These are phyloP conservation scores for Cenchrus purpureus DNA, from an alignment of 176 grass and related monocot genomes.

Conservation along the genomic window DNA sequence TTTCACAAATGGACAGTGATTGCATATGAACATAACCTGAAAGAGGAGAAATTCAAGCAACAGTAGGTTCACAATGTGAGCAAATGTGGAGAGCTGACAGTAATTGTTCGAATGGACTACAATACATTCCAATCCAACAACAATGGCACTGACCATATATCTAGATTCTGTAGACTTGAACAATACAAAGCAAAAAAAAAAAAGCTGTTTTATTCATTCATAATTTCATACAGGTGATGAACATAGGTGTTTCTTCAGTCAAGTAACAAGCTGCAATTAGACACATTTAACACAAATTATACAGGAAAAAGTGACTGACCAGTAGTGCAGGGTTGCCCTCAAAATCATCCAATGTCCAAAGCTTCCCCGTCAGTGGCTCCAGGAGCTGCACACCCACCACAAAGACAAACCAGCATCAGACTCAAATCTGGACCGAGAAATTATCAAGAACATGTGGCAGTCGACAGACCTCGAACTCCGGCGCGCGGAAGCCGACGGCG, in stretches of 20 bases:
- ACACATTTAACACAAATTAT: neutral
- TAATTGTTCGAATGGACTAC: neutral
- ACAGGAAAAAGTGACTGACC: slow-evolving; percentile 38
- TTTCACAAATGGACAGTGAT: slow-evolving; percentile 93
- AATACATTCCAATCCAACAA: neutral
- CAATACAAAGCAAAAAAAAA: neutral
- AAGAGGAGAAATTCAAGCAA: neutral
- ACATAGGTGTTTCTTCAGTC: neutral
- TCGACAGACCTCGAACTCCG: neutral
- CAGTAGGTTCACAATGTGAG: neutral
- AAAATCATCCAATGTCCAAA: slow-evolving; percentile 87
- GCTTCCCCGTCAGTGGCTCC: slow-evolving; percentile 75
- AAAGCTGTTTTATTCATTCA: neutral
- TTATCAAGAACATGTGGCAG: neutral
- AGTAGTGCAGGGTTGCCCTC: slow-evolving; percentile 71
- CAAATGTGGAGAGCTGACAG: neutral
- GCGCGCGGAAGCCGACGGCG: slow-evolving; percentile 15
- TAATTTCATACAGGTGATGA: neutral
- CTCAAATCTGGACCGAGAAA: neutral
- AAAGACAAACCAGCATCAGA: neutral
- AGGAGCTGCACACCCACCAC: slow-evolving; percentile 56
- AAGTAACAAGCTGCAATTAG: neutral
- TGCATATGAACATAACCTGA: slow-evolving; percentile 96
- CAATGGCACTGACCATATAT: neutral
- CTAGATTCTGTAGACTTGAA: neutral